These are phyloP conservation scores for Saposhnikovia divaricata DNA, from an alignment of 129 eudicot species.

Conservation along the genomic window DNA sequence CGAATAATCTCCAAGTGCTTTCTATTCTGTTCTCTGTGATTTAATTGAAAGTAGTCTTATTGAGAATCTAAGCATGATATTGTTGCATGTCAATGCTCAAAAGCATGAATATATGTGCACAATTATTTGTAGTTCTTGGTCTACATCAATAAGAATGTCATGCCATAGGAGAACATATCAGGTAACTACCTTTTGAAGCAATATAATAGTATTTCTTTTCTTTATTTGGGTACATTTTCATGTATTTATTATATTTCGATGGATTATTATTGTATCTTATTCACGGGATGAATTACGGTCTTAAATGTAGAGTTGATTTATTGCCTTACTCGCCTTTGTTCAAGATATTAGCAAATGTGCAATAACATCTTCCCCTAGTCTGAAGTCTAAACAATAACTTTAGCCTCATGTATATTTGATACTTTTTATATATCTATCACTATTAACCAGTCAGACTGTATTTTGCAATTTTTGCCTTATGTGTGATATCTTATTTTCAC, in stretches of 20 bases:
- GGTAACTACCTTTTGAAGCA: neutral
- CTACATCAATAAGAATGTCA: neutral
- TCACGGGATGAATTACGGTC: neutral
- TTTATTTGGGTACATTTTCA: neutral
- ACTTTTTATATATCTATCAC: neutral
- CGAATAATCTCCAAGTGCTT: neutral
- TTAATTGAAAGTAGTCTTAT: neutral
- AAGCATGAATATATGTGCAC: neutral
- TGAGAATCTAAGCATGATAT: neutral
- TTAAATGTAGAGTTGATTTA: neutral
- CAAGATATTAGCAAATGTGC: neutral
- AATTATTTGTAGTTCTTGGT: neutral
- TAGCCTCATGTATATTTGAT: no score
- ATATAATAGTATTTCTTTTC: neutral
- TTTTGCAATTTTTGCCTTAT: neutral
- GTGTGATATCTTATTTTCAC: neutral
- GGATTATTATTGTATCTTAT: neutral
- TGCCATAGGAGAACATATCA: neutral
- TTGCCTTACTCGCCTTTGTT: neutral
- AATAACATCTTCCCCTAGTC: neutral
- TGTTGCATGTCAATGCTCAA: neutral
- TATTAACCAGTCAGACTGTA: neutral
- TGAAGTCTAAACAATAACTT: neutral
- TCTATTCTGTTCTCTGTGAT: neutral
- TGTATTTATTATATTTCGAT: neutral